Conservation (phyloP, 371 early-diverging fungal species). For the Mucor racemosus region DNA sequence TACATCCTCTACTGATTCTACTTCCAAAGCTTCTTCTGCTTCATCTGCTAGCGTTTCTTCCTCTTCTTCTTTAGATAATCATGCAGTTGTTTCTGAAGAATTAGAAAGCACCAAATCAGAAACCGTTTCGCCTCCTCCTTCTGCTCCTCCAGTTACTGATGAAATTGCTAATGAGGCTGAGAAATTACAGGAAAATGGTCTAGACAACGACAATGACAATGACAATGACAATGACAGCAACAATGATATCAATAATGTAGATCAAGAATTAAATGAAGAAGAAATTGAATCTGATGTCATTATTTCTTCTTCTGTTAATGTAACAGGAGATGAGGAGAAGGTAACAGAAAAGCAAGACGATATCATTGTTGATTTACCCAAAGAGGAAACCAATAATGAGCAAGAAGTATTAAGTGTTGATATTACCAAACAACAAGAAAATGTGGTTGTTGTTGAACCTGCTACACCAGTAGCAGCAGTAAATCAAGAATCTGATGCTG, state of each 20-base stretch:
- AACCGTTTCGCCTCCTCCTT: too few species aligned
- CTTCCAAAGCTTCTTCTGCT: not conserved
- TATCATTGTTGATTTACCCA: not conserved
- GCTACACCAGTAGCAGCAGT: not conserved
- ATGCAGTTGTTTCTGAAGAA: not conserved
- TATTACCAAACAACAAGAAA: not conserved
- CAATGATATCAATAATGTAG: not conserved
- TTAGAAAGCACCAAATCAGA: not conserved
- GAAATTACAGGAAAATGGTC: not conserved
- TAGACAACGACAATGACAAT: not conserved
- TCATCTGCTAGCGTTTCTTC: not conserved
- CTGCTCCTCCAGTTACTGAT: too few species aligned
- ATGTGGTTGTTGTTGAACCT: not conserved
- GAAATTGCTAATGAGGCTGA: not conserved
- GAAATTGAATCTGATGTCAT: conserved; percentile 1
- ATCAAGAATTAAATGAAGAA: not conserved
- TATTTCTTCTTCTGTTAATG: not conserved
- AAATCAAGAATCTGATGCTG: conserved; percentile 28
- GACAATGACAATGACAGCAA: not conserved
- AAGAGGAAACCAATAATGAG: conserved; percentile 3
- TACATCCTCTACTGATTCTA: not conserved
- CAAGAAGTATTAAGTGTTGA: not conserved
- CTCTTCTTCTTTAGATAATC: not conserved
- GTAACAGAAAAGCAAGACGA: conserved; percentile 1
- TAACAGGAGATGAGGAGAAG: not conserved